Percentiles rank a stretch among this genome's conserved stretches.
Evolutionary conservation across 306 rosid genomes (phyloP).

Genomic region (Sphenostylis stenocarpa): DNA sequence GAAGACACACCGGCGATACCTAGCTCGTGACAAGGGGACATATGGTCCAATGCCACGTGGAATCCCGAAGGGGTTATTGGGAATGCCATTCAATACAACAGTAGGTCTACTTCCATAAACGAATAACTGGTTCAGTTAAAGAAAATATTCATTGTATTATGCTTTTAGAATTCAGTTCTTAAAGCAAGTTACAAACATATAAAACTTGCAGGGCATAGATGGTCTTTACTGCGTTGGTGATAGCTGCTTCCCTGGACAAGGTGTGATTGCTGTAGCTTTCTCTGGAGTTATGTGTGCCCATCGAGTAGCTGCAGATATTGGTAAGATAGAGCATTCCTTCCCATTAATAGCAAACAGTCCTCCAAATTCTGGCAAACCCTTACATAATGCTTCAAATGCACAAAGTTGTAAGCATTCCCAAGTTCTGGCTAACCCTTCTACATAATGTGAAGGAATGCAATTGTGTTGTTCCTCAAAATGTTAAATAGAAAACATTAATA

Average conservation of each 20-base stretch:
- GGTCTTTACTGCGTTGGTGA: constrained; percentile 98
- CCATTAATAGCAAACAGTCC: neutral
- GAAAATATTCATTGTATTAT: constrained; percentile 18
- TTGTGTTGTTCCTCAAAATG: neutral
- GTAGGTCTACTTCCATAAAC: constrained; percentile 45
- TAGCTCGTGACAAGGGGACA: constrained; percentile 88
- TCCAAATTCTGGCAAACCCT: neutral
- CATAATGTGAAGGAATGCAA: neutral
- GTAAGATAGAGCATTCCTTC: constrained; percentile 44
- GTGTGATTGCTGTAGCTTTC: constrained; percentile 95
- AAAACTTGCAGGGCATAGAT: constrained; percentile 67
- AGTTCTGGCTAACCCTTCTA: neutral
- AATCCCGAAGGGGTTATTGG: constrained; percentile 83
- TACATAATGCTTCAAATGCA: neutral
- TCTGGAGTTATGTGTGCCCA: constrained; percentile 98
- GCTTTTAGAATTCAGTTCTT: constrained; percentile 23
- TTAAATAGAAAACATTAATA: neutral
- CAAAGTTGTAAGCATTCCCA: neutral
- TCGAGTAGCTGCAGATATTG: constrained; percentile 94
- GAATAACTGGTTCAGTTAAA: constrained; percentile 15
- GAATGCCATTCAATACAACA: constrained; percentile 97
- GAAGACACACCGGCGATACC: constrained; percentile 83
- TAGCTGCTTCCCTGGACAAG: constrained; percentile 99
- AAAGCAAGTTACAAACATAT: constrained; percentile 1
- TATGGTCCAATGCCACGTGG: constrained; percentile 94